These are phyloP conservation scores for Ophiostoma sp. DNA, from an alignment of 2,329 filamentous ascomycete genomes.

Conservation along the genomic window DNA sequence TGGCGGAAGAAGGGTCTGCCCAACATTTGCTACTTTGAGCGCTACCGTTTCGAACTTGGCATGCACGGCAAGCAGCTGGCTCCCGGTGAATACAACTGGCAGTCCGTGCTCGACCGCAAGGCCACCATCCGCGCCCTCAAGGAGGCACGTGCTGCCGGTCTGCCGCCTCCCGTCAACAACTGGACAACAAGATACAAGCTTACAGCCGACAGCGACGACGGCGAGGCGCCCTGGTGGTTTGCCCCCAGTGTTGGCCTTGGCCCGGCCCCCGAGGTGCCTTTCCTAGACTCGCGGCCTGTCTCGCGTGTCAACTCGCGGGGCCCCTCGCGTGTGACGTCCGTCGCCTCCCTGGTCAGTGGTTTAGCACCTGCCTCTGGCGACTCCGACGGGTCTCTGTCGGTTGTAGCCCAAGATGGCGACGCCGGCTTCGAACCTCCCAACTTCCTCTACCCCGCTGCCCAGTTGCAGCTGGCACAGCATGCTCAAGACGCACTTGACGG, in stretches of 20 bases:
- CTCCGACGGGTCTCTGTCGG: slow-evolving; percentile 32
- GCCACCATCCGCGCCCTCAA: slow-evolving; percentile 54
- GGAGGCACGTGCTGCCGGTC: slow-evolving; percentile 44
- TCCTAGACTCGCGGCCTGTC: slow-evolving; percentile 33
- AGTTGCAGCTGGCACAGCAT: slow-evolving; percentile 27
- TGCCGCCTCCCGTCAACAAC: slow-evolving; percentile 54
- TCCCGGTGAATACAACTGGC: slow-evolving; percentile 56
- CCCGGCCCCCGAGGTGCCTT: slow-evolving; percentile 14
- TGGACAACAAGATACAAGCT: slow-evolving; percentile 84
- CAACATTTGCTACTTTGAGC: slow-evolving; percentile 78
- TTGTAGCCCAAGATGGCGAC: slow-evolving; percentile 29
- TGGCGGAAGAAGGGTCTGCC: slow-evolving; percentile 87
- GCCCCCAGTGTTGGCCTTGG: slow-evolving; percentile 19
- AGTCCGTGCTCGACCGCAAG: slow-evolving; percentile 54
- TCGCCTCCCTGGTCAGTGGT: slow-evolving; percentile 38
- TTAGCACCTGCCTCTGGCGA: slow-evolving; percentile 35
- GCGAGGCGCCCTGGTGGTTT: slow-evolving; percentile 38
- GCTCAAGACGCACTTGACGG: slow-evolving; percentile 61
- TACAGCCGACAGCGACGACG: slow-evolving; percentile 45
- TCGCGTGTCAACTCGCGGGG: slow-evolving; percentile 41
- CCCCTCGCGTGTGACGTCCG: slow-evolving; percentile 46
- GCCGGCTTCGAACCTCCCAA: slow-evolving; percentile 49
- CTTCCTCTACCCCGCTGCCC: slow-evolving; percentile 39
- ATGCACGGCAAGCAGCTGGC: slow-evolving; percentile 55
- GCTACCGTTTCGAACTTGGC: slow-evolving; percentile 70